Evolutionary conservation across 495 filamentous ascomycete genomes (phyloP).

Genomic region (Filosporella fistucella): DNA sequence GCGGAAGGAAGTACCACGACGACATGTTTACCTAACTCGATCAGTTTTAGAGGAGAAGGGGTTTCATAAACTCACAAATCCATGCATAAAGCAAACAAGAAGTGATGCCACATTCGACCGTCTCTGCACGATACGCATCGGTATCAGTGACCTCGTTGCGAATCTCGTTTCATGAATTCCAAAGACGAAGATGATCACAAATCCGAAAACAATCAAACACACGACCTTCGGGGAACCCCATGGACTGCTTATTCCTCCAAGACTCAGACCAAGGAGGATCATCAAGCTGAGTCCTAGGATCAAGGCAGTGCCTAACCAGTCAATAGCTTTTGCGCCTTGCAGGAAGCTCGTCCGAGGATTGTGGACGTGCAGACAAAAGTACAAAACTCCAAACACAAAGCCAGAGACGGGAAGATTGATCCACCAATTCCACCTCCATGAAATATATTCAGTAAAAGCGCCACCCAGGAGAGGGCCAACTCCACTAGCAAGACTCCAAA

Average conservation of each 20-base stretch:
- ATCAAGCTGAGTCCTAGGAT: slow-evolving; percentile 64
- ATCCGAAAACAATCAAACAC: slow-evolving; percentile 65
- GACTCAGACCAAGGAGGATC: slow-evolving; percentile 70
- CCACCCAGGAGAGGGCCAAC: slow-evolving; percentile 69
- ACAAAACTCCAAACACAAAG: slow-evolving; percentile 47
- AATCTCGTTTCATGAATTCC: slow-evolving; percentile 57
- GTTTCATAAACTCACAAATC: slow-evolving; percentile 21
- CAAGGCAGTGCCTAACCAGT: slow-evolving; percentile 48
- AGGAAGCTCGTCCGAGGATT: slow-evolving; percentile 50
- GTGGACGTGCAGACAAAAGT: slow-evolving; percentile 56
- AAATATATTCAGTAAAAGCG: slow-evolving; percentile 49
- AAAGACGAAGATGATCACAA: slow-evolving; percentile 51
- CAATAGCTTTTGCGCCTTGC: slow-evolving; percentile 42
- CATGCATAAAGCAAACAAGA: slow-evolving; percentile 53
- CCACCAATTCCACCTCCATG: slow-evolving; percentile 32
- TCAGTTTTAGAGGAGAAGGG: neutral
- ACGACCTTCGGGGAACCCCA: slow-evolving; percentile 58
- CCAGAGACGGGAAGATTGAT: slow-evolving; percentile 49
- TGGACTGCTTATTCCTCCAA: slow-evolving; percentile 61
- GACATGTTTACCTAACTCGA: neutral
- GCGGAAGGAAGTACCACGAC: slow-evolving; percentile 59
- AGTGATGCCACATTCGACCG: slow-evolving; percentile 50
- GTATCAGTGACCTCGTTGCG: slow-evolving; percentile 68
- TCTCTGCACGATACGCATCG: slow-evolving; percentile 54
- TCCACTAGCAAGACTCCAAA: slow-evolving; percentile 64